Evolutionary conservation across 352 stramenopile genomes (phyloP), one percentile per base, ranked within the genome.

Genomic region (Globisporangium uncinulatum): DNA sequence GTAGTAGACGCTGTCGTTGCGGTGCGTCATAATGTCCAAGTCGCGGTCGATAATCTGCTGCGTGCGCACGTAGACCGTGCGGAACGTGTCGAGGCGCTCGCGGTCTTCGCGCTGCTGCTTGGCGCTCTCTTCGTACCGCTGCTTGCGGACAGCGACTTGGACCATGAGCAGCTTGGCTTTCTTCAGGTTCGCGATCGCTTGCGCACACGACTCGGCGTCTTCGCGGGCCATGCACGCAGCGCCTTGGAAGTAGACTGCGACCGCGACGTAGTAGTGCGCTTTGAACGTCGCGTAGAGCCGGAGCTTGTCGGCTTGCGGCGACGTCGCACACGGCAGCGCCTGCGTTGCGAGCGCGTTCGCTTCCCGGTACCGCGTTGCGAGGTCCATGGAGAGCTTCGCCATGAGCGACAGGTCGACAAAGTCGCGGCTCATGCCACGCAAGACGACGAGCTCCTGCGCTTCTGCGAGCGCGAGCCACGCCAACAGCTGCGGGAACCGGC

Each of bases 1-100:
- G 55, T 86, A 87, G 53, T 87, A 89, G 9, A 87, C 76, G 52
- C 66, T 81, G 50, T 87, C 74, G 56, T 89, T 89, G 48, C 79
- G 75, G 41, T 80, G 71, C 0, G 79, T 79, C 46, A 83, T 72
- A 50, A 90, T 84, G 55, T 90, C 75, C 21, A 90, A 39, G 44
- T 87, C 77, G 46, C 79, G 73, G 56, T 83, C 66, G 43, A 90
- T 70, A 42, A 90, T 82, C 57, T 86, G 71, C 57, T 83, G 67
- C 31, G 71, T 74, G n/a, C 79, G 73, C 51, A 78, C 43, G 60
- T 81, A 85, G 15, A 86, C 58, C 2, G 66, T 54, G 36, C 66
- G 61, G 55, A 87, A 61, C 42, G 70, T 67, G 10, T 64, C 49
- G 50, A 70, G 51, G 8, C 74, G 74, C 20, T 70, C 47, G 15